Conservation (phyloP, 164 flowering plant genomes). For the Tetracentron sinense region DNA sequence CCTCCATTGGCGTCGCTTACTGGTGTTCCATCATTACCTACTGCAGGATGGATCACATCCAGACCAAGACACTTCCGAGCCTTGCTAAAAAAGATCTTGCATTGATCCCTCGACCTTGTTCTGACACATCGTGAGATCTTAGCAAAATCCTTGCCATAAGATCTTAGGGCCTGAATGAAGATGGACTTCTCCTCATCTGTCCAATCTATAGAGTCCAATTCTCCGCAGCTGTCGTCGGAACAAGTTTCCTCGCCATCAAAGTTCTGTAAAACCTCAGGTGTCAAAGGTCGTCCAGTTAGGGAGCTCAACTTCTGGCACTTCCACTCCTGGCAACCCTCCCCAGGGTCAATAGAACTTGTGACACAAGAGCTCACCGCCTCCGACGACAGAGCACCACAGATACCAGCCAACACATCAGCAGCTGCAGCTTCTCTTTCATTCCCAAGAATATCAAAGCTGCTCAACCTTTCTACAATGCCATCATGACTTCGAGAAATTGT, state of each 20-base stretch:
- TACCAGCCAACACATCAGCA: constrained; percentile 85
- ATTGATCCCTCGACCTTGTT: constrained; percentile 75
- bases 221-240: constrained; percentile 92
- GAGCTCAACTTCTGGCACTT: constrained; percentile 39
- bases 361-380: constrained; percentile 89
- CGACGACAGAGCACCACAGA: constrained; percentile 78
- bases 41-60: constrained; percentile 43
- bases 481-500: constrained; percentile 26
- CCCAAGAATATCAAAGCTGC: constrained; percentile 30
- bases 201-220: constrained; percentile 77
- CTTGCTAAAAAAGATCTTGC: constrained; percentile 88
- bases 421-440: constrained; percentile 76
- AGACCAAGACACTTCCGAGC: constrained; percentile 80
- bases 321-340: constrained; percentile 51
- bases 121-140: constrained; percentile 63
- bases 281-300: constrained; percentile 27
- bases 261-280: constrained; percentile 60
- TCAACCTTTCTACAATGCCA: constrained; percentile 27
- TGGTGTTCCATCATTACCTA: constrained; percentile 32
- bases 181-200: constrained; percentile 84
- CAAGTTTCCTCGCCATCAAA: constrained; percentile 68
- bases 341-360: constrained; percentile 69
- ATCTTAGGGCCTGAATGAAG: constrained; percentile 62
- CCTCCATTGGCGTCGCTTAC: constrained; percentile 60
- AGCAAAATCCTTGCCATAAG: constrained; percentile 75